A percentile compares a stretch with the other conserved stretches of the same genome.
Conservation (phyloP, 345 rosid genomes). For the Eucalyptus virginea region DNA sequence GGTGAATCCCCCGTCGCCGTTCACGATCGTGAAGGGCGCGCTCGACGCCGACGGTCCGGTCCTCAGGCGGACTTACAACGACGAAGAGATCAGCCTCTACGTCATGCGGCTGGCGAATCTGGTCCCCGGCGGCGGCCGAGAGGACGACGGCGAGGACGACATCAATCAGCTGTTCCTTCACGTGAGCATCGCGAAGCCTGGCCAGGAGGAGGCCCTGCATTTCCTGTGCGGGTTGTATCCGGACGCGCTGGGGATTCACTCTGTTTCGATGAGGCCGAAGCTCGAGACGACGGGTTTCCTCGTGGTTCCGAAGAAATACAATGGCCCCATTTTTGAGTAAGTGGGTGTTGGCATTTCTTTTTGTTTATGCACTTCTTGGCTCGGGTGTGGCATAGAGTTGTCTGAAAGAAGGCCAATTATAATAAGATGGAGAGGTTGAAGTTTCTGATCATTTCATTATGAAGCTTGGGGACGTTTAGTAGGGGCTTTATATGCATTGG, state of each 20-base stretch:
- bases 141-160: constrained; percentile 39
- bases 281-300: constrained; percentile 17
- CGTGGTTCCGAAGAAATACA: constrained; percentile 36
- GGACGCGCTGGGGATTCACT: constrained; percentile 87
- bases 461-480: not conserved
- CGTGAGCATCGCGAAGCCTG: constrained; percentile 72
- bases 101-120: constrained; percentile 54
- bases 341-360: not conserved
- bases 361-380: not conserved
- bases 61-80: constrained; percentile 41
- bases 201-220: constrained; percentile 49
- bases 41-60: constrained; percentile 66
- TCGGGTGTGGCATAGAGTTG: not conserved
- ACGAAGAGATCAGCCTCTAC: constrained; percentile 59
- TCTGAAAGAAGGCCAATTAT: not conserved
- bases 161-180: constrained; percentile 81
- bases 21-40: constrained; percentile 58
- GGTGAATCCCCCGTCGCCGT: constrained; percentile 68
- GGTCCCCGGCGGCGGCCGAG: constrained; percentile 24
- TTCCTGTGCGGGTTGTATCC: constrained; percentile 91
- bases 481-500: not conserved
- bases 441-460: not conserved
- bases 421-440: not conserved
- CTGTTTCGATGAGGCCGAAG: constrained; percentile 72
- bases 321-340: constrained; percentile 74